Evolutionary conservation across 768 basidiomycete genomes (phyloP), one percentile per base, ranked within the genome.

Genomic region (Asterophora parasitica): DNA sequence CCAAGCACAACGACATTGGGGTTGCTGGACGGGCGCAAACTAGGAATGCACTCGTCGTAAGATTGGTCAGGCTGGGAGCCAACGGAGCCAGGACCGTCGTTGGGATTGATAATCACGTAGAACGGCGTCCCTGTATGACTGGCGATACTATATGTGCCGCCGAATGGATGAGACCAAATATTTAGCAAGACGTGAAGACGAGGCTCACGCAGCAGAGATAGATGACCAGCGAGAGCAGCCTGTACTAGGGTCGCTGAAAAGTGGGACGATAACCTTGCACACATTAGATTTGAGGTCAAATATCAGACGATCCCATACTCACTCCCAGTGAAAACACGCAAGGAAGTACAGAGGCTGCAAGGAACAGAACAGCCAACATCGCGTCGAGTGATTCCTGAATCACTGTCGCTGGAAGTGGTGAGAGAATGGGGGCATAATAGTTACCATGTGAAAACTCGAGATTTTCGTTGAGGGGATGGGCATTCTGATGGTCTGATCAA

Each of bases 11-110:
- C 20, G 27, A 34, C 3, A 15, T 46, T 41, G n/a, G 50, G 45
- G 27, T 51, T 51, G 19, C 39, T 46, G 11, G 50, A 40, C 4
- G 51, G 51, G 23, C 51, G 51, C 23, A 52, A 42, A 4, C 13
- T 27, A 20, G 46, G 51, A 15, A 52, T 35, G 35, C 51, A 52
- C 10, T n/a, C 26, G 36, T 40, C 19, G 30, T 48, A 52, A 10
- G 38, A 26, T 13, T 36, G n/a, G 16, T 43, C 31, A 32, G 51
- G 47, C 27, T 48, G 51, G n/a, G 46, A 40, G 2, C 47, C 47
- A 17, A 7, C 30, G 7, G 40, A n/a, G 12, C 51, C 51, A 28
- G 51, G 51, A 4, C 51, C 51, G 33, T 30, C 26, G 15, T 44
- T 12, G 5, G 51, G 51, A 32, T 47, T 48, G 11, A 52, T 41